These are phyloP conservation scores for Aspergillus novoparasiticus DNA, from an alignment of 2,329 filamentous ascomycete genomes.

Conservation along the genomic window DNA sequence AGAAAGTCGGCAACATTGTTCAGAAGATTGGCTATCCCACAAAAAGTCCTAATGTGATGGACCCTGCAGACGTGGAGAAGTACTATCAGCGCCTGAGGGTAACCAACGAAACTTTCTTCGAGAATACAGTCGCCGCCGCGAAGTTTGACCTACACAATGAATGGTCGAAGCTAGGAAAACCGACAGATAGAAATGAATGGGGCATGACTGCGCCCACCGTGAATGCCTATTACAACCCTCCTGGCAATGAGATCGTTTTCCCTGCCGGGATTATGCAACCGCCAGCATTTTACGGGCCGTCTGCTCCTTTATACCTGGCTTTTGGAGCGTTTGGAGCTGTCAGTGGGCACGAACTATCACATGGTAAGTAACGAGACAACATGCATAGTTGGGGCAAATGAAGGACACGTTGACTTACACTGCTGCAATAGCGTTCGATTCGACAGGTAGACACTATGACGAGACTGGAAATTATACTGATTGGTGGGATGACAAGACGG, in stretches of 20 bases:
- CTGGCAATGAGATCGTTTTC: conserved; percentile 70
- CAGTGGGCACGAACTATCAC: conserved; percentile 69
- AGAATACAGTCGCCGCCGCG: conserved; percentile 58
- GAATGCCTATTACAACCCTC: conserved; percentile 69
- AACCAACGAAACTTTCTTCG: conserved; percentile 56
- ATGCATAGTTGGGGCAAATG: neutral
- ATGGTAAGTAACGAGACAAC: conserved; percentile 41
- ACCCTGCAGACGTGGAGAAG: conserved; percentile 56
- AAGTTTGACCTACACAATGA: conserved; percentile 50
- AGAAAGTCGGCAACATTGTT: conserved; percentile 68
- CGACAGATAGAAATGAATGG: conserved; percentile 63
- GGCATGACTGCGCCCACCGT: conserved; percentile 62
- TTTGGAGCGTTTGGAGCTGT: conserved; percentile 72
- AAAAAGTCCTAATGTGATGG: conserved; percentile 62
- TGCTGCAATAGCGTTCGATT: conserved; percentile 60
- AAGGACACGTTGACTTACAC: conserved; percentile 7
- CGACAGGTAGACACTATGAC: conserved; percentile 65
- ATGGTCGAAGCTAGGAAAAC: conserved; percentile 63
- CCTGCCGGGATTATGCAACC: conserved; percentile 71
- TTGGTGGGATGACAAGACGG: conserved; percentile 67
- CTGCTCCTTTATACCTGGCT: conserved; percentile 64
- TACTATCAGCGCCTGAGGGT: conserved; percentile 62
- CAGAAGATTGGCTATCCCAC: conserved; percentile 71
- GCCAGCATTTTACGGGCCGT: conserved; percentile 62
- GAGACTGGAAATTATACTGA: conserved; percentile 65